Evolutionary conservation across 768 basidiomycete genomes (phyloP), one percentile per base, ranked within the genome.

Genomic region (Leccinum obscurum): DNA sequence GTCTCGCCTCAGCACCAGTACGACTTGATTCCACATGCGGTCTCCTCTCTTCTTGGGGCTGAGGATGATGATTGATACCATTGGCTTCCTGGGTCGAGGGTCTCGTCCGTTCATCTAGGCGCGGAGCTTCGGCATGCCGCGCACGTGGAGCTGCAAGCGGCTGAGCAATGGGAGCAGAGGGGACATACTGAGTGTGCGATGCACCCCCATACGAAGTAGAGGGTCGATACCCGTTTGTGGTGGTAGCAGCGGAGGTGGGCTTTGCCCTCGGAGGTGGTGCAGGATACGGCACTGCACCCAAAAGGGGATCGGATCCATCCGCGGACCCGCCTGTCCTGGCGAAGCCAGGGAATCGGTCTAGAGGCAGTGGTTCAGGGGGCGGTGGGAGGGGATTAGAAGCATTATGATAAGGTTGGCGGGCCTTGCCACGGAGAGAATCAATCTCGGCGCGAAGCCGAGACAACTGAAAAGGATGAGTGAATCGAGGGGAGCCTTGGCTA

Each of bases 281-380:
- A 34, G 72, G 73, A 39, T 71, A 75, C 2, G 72, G 70, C 13
- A 66, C 63, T 15, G 65, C 63, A 2, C 62, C 54, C 20, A 68
- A 53, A 44, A 68, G 68, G 1, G 61, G 60, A 56, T 74, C 72
- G 2, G 58, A 10, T 1, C 62, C 52, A 28, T 70, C 68, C 46
- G 58, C 59, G 54, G 62, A 52, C 6, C 68, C 71, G 15, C 67
- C 71, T 9, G 75, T 69, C 61, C 77, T 75, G 17, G 75, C 73
- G 55, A 81, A 78, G 11, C 76, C 54, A 11, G 81, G 79, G 20
- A 82, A 72, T 44, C 76, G 73, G 26, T 81, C 79, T 10, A 80
- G 70, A 9, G 81, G 76, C 7, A 85, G 69, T 3, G 83, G 84
- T 57, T 81, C 78, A 13, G 85, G 85, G n/a, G 85, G 85, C 46